Conservation (phyloP, 345 rosid species). For the Anacardium occidentale region DNA sequence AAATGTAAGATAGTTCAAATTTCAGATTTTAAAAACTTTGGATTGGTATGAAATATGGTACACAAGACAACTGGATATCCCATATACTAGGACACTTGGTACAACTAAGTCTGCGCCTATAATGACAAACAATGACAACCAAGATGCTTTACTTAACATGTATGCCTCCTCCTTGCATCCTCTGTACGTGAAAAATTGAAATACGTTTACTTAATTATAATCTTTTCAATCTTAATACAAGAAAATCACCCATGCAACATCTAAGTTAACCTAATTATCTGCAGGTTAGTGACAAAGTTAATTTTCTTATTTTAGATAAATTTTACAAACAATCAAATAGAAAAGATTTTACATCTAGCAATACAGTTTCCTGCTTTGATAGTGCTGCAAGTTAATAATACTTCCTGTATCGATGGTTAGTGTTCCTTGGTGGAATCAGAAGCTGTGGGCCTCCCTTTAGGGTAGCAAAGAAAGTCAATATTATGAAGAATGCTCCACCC, state of each 20-base stretch:
- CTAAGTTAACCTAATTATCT: background rate
- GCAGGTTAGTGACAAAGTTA: background rate
- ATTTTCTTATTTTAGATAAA: background rate
- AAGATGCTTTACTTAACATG: background rate
- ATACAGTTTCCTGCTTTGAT: background rate
- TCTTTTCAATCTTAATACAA: background rate
- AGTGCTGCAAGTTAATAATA: background rate
- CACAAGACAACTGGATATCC: background rate
- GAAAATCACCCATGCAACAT: background rate
- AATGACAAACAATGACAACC: background rate
- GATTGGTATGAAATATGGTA: background rate
- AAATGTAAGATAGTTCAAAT: background rate
- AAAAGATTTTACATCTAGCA: background rate
- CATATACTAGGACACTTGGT: background rate
- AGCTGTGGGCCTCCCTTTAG: background rate
- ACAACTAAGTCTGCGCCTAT: background rate
- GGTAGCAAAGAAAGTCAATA: background rate
- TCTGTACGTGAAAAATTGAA: background rate
- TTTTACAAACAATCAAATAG: background rate
- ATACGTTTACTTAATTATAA: background rate
- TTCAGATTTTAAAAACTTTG: background rate
- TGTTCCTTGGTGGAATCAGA: background rate
- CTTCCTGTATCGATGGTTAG: background rate
- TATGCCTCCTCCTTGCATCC: background rate
- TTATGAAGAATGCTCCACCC: conserved; percentile 3